phyloP scores from a whole-genome alignment of 768 basidiomycete genomes.

The Lactifluus subvellereus region DNA sequence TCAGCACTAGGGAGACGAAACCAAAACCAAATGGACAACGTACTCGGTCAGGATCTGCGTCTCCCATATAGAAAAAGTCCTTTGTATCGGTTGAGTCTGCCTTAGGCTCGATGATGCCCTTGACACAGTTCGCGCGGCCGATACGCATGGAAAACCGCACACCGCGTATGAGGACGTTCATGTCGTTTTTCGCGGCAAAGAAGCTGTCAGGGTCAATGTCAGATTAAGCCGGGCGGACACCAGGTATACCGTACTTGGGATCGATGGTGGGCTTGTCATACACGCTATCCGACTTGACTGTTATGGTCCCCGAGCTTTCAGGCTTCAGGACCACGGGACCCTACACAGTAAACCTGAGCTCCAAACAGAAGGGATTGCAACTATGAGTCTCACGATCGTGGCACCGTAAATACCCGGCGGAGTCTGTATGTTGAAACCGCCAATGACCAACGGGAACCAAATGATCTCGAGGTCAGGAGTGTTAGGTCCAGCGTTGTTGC shows the following conservation, averaged over 20 bases:
- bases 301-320: constrained; percentile 17
- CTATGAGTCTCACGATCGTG: constrained; percentile 8
- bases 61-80: constrained; percentile 19
- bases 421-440: background rate
- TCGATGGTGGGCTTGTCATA: constrained; percentile 19
- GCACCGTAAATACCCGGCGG: constrained; percentile 13
- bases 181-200: constrained; percentile 21
- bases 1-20: background rate
- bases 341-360: background rate
- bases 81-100: constrained; percentile 11
- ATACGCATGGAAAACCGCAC: constrained; percentile 18
- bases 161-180: constrained; percentile 18
- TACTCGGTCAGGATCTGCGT: constrained; percentile 15
- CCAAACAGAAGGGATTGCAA: background rate
- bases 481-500: constrained; percentile 11
- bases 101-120: constrained; percentile 17
- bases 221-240: background rate
- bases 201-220: constrained; percentile 7
- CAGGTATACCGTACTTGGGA: constrained; percentile 13
- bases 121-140: constrained; percentile 5
- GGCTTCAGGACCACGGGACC: constrained; percentile 16
- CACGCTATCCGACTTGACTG: constrained; percentile 9
- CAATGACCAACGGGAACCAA: constrained; percentile 14
- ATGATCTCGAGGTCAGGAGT: constrained; percentile 21
- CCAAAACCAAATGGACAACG: background rate